These are phyloP conservation scores for Trametes sanguinea DNA, from an alignment of 768 basidiomycete genomes.

Conservation along the genomic window DNA sequence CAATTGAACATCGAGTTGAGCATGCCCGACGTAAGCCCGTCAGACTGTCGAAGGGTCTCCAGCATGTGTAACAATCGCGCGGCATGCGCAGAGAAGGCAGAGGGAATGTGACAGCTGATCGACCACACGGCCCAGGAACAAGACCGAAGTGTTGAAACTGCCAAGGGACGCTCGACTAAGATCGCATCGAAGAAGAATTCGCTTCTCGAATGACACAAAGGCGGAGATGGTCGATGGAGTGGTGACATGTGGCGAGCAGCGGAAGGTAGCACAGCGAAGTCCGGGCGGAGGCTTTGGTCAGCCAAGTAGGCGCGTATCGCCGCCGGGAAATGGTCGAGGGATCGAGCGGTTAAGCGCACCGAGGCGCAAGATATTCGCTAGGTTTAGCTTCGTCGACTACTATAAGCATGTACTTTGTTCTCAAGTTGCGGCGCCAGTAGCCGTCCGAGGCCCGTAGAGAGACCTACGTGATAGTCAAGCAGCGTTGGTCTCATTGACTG, in stretches of 20 bases:
- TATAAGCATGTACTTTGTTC: slow-evolving; percentile 14
- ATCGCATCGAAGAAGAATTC: slow-evolving; percentile 15
- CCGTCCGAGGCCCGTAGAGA: not conserved
- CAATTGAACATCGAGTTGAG: not conserved
- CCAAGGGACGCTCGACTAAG: slow-evolving; percentile 9
- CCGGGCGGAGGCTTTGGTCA: slow-evolving; percentile 5
- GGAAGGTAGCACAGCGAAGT: not conserved
- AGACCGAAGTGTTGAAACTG: slow-evolving; percentile 3
- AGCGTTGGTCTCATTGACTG: not conserved
- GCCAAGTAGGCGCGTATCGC: slow-evolving; percentile 6
- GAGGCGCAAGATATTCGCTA: slow-evolving; percentile 10
- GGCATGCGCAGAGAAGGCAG: slow-evolving; percentile 10
- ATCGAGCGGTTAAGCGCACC: slow-evolving; percentile 1
- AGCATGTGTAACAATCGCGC: slow-evolving; percentile 9
- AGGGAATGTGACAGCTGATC: slow-evolving; percentile 16
- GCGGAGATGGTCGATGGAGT: slow-evolving; percentile 8
- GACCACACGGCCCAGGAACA: slow-evolving; percentile 17
- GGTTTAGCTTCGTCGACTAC: not conserved
- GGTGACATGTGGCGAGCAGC: slow-evolving; percentile 10
- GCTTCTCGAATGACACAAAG: slow-evolving; percentile 3
- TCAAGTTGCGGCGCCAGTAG: slow-evolving; percentile 11
- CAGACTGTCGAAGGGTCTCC: slow-evolving; percentile 1
- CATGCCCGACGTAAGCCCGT: slow-evolving; percentile 20
- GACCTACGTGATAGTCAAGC: slow-evolving; percentile 8
- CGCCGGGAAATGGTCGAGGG: slow-evolving; percentile 16